Evolutionary conservation across 179 eudicot genomes (phyloP).

Genomic region (Silene noctiflora): DNA sequence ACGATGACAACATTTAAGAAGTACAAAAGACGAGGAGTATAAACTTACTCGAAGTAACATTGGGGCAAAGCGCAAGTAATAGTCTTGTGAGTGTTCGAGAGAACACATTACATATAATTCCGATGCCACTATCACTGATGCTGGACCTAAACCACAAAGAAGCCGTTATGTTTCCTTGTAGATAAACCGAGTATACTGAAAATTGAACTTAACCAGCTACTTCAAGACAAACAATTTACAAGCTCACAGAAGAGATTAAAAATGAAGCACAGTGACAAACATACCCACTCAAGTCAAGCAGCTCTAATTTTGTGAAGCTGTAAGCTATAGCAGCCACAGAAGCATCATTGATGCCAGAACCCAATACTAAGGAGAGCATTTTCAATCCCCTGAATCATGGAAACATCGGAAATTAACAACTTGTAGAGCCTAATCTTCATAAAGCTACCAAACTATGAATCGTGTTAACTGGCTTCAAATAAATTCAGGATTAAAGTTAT

Average conservation of each 20-base stretch:
- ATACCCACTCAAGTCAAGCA: slow-evolving; percentile 96
- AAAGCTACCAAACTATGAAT: neutral
- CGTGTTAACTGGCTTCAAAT: too few species aligned
- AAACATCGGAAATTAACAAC: slow-evolving; percentile 1
- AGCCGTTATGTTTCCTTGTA: neutral
- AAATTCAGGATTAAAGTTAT: too few species aligned
- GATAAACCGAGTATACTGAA: neutral
- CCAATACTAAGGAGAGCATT: slow-evolving; percentile 86
- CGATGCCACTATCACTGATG: slow-evolving; percentile 90
- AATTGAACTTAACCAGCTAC: neutral
- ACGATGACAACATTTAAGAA: neutral
- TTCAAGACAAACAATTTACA: neutral
- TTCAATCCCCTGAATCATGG: slow-evolving; percentile 55
- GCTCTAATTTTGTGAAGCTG: slow-evolving; percentile 74
- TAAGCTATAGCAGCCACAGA: slow-evolving; percentile 89
- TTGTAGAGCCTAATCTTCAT: neutral
- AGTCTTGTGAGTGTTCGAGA: slow-evolving; percentile 59
- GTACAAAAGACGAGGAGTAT: slow-evolving; percentile 2
- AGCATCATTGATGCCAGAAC: slow-evolving; percentile 92
- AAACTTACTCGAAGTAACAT: slow-evolving; percentile 79
- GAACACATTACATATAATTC: slow-evolving; percentile 87
- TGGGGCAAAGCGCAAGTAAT: slow-evolving; percentile 84
- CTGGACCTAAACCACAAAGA: slow-evolving; percentile 56
- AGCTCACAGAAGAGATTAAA: neutral
- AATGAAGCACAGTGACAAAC: slow-evolving; percentile 18